Percentiles rank a stretch among this genome's conserved stretches.
Evolutionary conservation across 441 rosid species (phyloP).

Genomic region (Brassica hybrid): DNA sequence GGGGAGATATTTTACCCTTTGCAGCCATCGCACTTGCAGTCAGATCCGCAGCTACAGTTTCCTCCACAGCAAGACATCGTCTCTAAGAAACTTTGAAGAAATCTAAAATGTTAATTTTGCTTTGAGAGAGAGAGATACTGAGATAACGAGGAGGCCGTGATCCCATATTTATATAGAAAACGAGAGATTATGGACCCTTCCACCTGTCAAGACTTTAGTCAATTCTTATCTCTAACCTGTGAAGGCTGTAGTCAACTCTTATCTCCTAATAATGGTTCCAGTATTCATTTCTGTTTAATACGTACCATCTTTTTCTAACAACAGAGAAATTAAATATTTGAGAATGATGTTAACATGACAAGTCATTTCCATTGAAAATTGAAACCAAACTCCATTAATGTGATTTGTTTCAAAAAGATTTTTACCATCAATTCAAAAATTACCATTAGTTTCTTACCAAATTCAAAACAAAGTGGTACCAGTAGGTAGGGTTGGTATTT

Average conservation of each 20-base stretch:
- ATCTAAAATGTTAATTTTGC: background rate
- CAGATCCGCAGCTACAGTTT: conserved; percentile 72
- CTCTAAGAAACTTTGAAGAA: conserved; percentile 1
- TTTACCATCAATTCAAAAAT: background rate
- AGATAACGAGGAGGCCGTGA: background rate
- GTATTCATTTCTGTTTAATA: background rate
- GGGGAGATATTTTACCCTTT: conserved; percentile 52
- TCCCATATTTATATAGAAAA: conserved; percentile 25
- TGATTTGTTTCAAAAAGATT: background rate
- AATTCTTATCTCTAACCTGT: conserved; percentile 20
- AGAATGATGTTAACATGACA: background rate
- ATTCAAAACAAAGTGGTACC: no score
- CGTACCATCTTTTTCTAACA: background rate
- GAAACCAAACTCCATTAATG: background rate
- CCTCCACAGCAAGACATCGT: conserved; percentile 84
- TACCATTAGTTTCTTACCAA: no score
- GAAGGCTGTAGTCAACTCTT: conserved; percentile 25
- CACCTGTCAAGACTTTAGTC: conserved; percentile 26
- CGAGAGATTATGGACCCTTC: conserved; percentile 21
- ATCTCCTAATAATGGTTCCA: conserved; percentile 22
- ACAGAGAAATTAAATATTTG: background rate
- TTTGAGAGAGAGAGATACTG: background rate
- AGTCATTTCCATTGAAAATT: background rate
- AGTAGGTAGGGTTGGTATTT: no score
- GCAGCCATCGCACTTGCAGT: conserved; percentile 74